Percentiles rank a stretch among this genome's conserved stretches.
These are phyloP conservation scores for Xylaria sp. DNA, from an alignment of 2,329 filamentous ascomycete genomes.

Conservation along the genomic window DNA sequence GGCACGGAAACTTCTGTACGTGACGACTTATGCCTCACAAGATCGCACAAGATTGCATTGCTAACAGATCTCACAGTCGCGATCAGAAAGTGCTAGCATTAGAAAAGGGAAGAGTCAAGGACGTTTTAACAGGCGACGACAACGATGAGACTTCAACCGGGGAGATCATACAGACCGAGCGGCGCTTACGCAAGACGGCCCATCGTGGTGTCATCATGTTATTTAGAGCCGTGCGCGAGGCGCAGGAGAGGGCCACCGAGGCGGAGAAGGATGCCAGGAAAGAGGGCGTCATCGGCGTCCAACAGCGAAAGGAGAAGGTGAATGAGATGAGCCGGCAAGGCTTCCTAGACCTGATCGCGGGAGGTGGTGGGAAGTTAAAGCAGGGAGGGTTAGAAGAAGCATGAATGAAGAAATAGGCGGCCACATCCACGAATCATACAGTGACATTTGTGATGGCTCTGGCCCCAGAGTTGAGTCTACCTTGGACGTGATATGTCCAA, in stretches of 20 bases:
- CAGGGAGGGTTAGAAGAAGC: slow-evolving; percentile 69
- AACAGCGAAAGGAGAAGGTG: slow-evolving; percentile 83
- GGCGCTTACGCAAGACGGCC: slow-evolving; percentile 83
- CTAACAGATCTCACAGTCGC: slow-evolving; percentile 52
- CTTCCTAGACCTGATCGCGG: slow-evolving; percentile 88
- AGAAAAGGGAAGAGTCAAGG: slow-evolving; percentile 88
- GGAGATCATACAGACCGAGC: slow-evolving; percentile 76
- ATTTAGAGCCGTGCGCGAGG: slow-evolving; percentile 93
- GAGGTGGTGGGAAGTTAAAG: slow-evolving; percentile 68
- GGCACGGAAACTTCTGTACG: slow-evolving; percentile 74
- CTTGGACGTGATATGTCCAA: slow-evolving; percentile 19
- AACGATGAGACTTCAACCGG: slow-evolving; percentile 59
- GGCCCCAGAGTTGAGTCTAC: slow-evolving; percentile 44
- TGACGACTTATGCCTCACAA: neutral
- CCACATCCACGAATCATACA: slow-evolving; percentile 27
- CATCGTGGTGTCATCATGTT: slow-evolving; percentile 94
- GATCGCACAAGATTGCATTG: neutral
- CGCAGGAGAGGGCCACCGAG: slow-evolving; percentile 87
- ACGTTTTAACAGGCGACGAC: slow-evolving; percentile 75
- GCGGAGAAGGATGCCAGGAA: slow-evolving; percentile 75
- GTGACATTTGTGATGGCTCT: slow-evolving; percentile 29
- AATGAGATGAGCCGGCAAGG: slow-evolving; percentile 98
- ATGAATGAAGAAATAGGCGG: slow-evolving; percentile 51
- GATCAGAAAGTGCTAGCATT: slow-evolving; percentile 81
- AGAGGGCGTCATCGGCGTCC: slow-evolving; percentile 80